Conservation (phyloP, 805 yeast genomes). For the Clavispora carvajalis region DNA sequence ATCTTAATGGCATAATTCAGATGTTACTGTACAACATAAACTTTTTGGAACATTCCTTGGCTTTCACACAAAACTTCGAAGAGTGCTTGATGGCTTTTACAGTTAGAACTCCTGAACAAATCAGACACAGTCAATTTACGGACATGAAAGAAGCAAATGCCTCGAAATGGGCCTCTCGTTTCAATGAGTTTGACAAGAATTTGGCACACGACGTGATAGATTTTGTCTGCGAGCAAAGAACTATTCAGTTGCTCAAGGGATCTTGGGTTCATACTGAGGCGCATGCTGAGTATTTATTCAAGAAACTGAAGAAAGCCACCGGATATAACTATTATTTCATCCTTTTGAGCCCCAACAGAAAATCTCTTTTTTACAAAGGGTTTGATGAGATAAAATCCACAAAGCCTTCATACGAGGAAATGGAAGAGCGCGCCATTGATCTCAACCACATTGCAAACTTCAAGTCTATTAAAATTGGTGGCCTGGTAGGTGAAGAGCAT, state of each 20-base stretch:
- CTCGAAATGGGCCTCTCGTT: constrained; percentile 41
- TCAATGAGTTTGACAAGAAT: constrained; percentile 44
- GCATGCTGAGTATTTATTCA: constrained; percentile 35
- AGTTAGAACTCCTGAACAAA: constrained; percentile 37
- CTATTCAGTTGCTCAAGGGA: constrained; percentile 66
- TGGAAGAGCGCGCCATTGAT: constrained; percentile 49
- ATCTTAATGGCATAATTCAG: constrained; percentile 46
- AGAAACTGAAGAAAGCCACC: constrained; percentile 13
- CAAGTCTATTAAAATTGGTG: constrained; percentile 44
- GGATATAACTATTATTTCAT: constrained; percentile 45
- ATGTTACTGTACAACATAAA: constrained; percentile 34
- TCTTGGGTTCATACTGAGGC: constrained; percentile 72
- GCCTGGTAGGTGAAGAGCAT: constrained; percentile 37
- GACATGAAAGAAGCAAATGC: constrained; percentile 33
- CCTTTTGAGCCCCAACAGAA: constrained; percentile 62
- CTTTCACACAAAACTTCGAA: constrained; percentile 27
- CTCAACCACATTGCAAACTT: constrained; percentile 48
- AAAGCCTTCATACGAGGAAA: constrained; percentile 54
- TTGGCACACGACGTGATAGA: constrained; percentile 56
- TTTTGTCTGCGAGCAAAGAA: constrained; percentile 72
- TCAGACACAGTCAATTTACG: constrained; percentile 52
- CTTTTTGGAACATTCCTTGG: constrained; percentile 23
- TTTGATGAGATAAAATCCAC: constrained; percentile 42
- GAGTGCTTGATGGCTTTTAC: constrained; percentile 42
- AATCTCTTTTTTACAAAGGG: constrained; percentile 55